Percentiles rank a stretch among this genome's conserved stretches.
These are phyloP conservation scores for Vaccinium macrocarpon DNA, from an alignment of 148 eudicot species.

Conservation along the genomic window DNA sequence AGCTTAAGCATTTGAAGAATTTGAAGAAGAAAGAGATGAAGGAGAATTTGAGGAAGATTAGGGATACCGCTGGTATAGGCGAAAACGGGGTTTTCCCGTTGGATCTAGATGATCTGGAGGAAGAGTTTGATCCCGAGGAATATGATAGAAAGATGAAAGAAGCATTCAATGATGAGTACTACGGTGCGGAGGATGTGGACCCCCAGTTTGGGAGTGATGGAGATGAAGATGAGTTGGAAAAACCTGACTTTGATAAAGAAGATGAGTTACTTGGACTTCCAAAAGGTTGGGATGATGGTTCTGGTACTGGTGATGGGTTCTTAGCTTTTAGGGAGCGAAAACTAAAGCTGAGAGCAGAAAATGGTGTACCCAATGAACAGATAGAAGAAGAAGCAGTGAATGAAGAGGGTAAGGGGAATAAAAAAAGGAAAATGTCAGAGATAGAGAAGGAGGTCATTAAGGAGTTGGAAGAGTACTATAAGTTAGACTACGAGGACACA, in stretches of 20 bases:
- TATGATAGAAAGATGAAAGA: constrained; percentile 73
- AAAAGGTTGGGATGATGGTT: constrained; percentile 68
- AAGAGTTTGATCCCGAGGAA: constrained; percentile 82
- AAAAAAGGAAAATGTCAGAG: constrained; percentile 45
- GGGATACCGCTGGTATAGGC: constrained; percentile 62
- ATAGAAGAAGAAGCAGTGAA: constrained; percentile 22
- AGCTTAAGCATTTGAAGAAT: constrained; percentile 89
- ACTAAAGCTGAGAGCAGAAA: constrained; percentile 33
- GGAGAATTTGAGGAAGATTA: constrained; percentile 68
- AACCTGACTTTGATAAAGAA: constrained; percentile 85
- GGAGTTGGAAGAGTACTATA: constrained; percentile 73
- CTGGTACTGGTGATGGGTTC: constrained; percentile 57
- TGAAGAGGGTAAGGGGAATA: constrained; percentile 51
- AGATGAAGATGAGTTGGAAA: constrained; percentile 51
- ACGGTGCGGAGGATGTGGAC: constrained; percentile 72
- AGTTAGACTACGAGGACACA: constrained; percentile 83
- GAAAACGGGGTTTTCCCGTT: constrained; percentile 35
- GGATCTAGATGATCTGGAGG: constrained; percentile 76
- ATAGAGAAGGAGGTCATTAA: constrained; percentile 51
- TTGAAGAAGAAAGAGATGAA: constrained; percentile 83
- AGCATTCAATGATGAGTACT: constrained; percentile 64
- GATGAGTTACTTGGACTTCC: constrained; percentile 87
- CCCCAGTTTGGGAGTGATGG: constrained; percentile 67
- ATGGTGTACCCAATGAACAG: constrained; percentile 22
- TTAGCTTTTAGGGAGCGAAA: constrained; percentile 43